These are phyloP conservation scores for Thermomyces lanuginosus DNA, from an alignment of 2,329 filamentous ascomycete species.

Conservation along the genomic window DNA sequence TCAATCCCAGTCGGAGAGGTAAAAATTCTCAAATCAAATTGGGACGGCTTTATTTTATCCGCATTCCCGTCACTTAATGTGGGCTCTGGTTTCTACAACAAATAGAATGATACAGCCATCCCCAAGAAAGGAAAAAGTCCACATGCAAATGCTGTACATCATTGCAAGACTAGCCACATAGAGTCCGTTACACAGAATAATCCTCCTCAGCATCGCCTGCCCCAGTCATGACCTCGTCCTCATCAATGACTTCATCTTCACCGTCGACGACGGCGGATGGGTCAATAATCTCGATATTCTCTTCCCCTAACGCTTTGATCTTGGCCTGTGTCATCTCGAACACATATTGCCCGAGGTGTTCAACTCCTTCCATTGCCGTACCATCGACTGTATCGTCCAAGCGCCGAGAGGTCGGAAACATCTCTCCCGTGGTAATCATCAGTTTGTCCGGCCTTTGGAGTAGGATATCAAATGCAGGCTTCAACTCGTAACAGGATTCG, in stretches of 20 bases:
- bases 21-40: too few species aligned
- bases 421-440: constrained; percentile 64
- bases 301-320: constrained; percentile 25
- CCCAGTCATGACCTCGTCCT: constrained; percentile 19
- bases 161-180: constrained; percentile 3
- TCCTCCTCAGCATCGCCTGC: constrained; percentile 20
- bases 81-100: background rate
- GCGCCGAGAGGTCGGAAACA: constrained; percentile 54
- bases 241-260: constrained; percentile 20
- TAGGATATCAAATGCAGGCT: constrained; percentile 67
- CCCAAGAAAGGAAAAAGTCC: too few species aligned
- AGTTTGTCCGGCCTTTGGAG: constrained; percentile 67
- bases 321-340: constrained; percentile 82
- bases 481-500: constrained; percentile 72
- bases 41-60: constrained; percentile 1
- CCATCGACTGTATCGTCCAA: constrained; percentile 32
- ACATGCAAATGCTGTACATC: background rate
- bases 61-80: constrained; percentile 1
- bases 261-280: constrained; percentile 13
- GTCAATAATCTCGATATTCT: constrained; percentile 1
- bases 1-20: too few species aligned
- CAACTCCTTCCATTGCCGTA: constrained; percentile 74
- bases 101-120: background rate
- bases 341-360: constrained; percentile 91
- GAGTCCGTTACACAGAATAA: constrained; percentile 4